phyloP scores from a whole-genome alignment of 179 eudicot genomes.

The Nepenthes alata region DNA sequence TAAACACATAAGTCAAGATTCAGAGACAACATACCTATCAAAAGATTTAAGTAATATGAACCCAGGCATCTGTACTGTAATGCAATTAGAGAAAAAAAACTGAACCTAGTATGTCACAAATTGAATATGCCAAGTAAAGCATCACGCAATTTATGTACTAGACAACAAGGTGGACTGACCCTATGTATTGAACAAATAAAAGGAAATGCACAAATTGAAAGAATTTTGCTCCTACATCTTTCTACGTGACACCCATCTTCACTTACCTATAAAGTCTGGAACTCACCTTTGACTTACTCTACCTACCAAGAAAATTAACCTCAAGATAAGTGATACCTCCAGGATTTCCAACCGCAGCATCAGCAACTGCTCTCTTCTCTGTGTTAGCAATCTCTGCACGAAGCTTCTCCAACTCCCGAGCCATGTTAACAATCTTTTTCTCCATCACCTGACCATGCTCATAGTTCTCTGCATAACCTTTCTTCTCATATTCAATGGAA shows the following conservation, averaged over 20 bases:
- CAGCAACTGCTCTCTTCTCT: slow-evolving; percentile 80
- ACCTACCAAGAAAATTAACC: too few relatives aligned
- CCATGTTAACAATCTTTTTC: slow-evolving; percentile 63
- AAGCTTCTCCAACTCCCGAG: slow-evolving; percentile 80
- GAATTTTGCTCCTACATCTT: too few relatives aligned
- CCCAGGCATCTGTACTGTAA: neutral
- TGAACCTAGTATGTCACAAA: neutral
- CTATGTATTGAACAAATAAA: too few relatives aligned
- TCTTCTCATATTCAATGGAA: slow-evolving; percentile 86
- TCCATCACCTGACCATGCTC: slow-evolving; percentile 84
- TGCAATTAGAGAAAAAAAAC: neutral
- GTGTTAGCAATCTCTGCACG: slow-evolving; percentile 86
- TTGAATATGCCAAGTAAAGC: too few relatives aligned
- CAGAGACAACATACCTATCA: neutral
- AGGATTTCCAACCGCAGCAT: slow-evolving; percentile 43
- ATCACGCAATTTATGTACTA: too few relatives aligned
- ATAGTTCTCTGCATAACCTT: slow-evolving; percentile 72
- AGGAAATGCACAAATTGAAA: too few relatives aligned
- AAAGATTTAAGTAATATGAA: too few relatives aligned
- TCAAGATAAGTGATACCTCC: slow-evolving; percentile 24
- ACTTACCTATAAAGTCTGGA: too few relatives aligned
- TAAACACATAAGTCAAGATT: slow-evolving; percentile 5
- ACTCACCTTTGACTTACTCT: too few relatives aligned
- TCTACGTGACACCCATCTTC: too few relatives aligned
- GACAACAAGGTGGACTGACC: too few relatives aligned